Conservation (phyloP, 805 yeast species). For the Nakazawaea sp. region DNA sequence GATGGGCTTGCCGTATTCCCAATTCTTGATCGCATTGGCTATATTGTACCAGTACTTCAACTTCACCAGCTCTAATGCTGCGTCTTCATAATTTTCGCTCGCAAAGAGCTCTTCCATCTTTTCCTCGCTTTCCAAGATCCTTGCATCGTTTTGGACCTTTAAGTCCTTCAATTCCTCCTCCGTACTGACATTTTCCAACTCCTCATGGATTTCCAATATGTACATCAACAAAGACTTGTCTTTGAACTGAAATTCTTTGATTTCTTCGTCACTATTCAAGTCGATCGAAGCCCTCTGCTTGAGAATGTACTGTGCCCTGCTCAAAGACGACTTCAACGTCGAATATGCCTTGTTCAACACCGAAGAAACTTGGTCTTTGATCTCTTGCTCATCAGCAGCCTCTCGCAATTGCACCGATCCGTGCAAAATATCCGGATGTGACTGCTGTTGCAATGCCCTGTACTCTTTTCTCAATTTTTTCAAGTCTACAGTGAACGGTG, state of each 20-base stretch:
- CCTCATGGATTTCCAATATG: slow-evolving; percentile 81
- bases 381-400: slow-evolving; percentile 14
- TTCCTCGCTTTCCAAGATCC: slow-evolving; percentile 42
- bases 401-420: slow-evolving; percentile 19
- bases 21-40: slow-evolving; percentile 62
- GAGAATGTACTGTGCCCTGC: slow-evolving; percentile 58
- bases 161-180: slow-evolving; percentile 52
- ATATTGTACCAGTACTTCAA: slow-evolving; percentile 84
- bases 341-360: slow-evolving; percentile 72
- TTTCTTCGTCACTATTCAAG: slow-evolving; percentile 50
- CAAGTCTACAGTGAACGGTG: slow-evolving; percentile 51
- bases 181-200: slow-evolving; percentile 56
- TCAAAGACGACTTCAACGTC: slow-evolving; percentile 61
- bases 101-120: slow-evolving; percentile 40
- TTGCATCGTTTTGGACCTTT: slow-evolving; percentile 45
- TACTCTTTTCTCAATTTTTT: slow-evolving; percentile 65
- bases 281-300: slow-evolving; percentile 39
- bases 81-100: slow-evolving; percentile 42
- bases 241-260: slow-evolving; percentile 28
- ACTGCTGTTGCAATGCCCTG: slow-evolving; percentile 59
- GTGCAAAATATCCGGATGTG: slow-evolving; percentile 71
- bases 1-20: slow-evolving; percentile 69
- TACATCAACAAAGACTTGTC: slow-evolving; percentile 58
- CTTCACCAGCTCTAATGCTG: slow-evolving; percentile 61
- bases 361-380: slow-evolving; percentile 32